Evolutionary conservation across 148 eudicot species (phyloP).

Genomic region (Pouteria glomerata): DNA sequence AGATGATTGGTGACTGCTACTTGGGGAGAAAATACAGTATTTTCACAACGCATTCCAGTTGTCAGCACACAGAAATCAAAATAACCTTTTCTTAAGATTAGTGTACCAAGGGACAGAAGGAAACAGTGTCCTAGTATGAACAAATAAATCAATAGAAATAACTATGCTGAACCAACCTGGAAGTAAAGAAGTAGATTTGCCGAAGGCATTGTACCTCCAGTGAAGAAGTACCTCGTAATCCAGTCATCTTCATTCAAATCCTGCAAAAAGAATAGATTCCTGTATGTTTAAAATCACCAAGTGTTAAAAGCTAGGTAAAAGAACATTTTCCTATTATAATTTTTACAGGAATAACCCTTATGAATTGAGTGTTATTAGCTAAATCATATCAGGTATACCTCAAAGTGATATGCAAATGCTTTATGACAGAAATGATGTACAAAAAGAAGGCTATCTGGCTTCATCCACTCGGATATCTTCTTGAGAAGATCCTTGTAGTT

Average conservation of each 20-base stretch:
- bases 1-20: too few species aligned
- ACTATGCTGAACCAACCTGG: conserved; percentile 48
- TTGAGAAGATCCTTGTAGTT: conserved; percentile 80
- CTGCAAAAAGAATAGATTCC: conserved; percentile 30
- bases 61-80: too few species aligned
- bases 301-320: not conserved
- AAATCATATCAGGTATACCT: conserved; percentile 38
- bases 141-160: not conserved
- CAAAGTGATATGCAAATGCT: conserved; percentile 87
- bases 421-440: conserved; percentile 95
- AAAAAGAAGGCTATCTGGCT: conserved; percentile 70
- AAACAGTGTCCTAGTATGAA: not conserved
- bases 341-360: not conserved
- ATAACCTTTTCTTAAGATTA: not conserved
- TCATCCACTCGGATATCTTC: conserved; percentile 93
- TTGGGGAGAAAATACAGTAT: too few species aligned
- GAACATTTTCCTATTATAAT: not conserved
- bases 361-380: not conserved
- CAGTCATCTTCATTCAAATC: conserved; percentile 85
- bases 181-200: conserved; percentile 90
- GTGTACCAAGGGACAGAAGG: not conserved
- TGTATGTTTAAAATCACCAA: not conserved
- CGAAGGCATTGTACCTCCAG: conserved; percentile 95
- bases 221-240: conserved; percentile 88
- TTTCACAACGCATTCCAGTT: too few species aligned